Evolutionary conservation across 2,329 filamentous ascomycete genomes (phyloP), one percentile per base, ranked within the genome.

Genomic region (Didymella keratinophila): DNA sequence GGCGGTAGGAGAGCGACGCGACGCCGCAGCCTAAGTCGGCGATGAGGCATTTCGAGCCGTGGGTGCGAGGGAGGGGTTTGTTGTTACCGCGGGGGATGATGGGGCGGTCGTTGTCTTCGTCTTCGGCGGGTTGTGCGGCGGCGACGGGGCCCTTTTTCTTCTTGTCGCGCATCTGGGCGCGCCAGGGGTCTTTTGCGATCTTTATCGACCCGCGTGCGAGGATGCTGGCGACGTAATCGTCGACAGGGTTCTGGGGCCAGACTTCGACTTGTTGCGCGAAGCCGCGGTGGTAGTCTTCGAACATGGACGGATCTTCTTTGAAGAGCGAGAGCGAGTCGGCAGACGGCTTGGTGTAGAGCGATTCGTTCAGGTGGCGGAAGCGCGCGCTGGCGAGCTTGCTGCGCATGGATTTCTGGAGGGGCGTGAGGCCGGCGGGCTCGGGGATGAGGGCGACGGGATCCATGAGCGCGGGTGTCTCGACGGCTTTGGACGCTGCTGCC

Each of bases 341-440:
- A 0, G 95, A 99, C 1, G 93, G 91, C 8, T 89, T 91, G 4
- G 94, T 98, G 81, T 99, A 99, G 14, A 99, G 88, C 0, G 92
- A 94, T 81, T 99, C 91, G 78, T 99, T 99, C 61, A 99, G 87
- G 78, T 98, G 93, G 64, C 95, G 92, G 85, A 99, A 99, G 58
- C 95, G 93, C 1, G 95, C 93, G 10, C 93, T 96, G 62, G 96
- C 85, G 63, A 99, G 88, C 82, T 99, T 99, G 73, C 93, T 89
- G 61, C 92, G 89, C 95, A 99, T 99, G 3, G 92, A 88, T 54
- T 90, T 87, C 82, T 99, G 95, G 56, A 99, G 87, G 3, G 95
- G 93, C 0, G 95, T 99, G 71, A 99, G 86, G 68, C 91, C 92
- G 20, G 81, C 74, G 16, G 78, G 77, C 48, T 77, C 69, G 49